Conservation (phyloP, 768 basidiomycete species). For the Termitomyces sp. region DNA sequence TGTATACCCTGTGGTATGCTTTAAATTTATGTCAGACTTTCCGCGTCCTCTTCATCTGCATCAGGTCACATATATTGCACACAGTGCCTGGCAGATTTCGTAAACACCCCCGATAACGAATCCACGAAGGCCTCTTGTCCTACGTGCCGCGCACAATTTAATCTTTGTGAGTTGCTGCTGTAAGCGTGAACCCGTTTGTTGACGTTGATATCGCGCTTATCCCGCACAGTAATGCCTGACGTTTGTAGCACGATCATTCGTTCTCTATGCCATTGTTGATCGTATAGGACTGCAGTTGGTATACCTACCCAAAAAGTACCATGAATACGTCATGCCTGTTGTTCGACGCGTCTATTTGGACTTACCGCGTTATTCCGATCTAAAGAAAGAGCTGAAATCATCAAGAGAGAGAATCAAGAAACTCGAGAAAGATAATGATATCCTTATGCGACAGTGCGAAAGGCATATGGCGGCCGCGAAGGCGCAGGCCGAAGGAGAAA, state of each 20-base stretch:
- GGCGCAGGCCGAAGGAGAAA: conserved; percentile 23
- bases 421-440: conserved; percentile 38
- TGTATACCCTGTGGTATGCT: conserved; percentile 59
- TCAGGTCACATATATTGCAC: conserved; percentile 66
- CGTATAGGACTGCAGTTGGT: conserved; percentile 13
- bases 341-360: conserved; percentile 53
- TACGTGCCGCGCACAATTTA: conserved; percentile 53
- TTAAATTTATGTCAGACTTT: background rate
- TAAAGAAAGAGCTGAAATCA: conserved; percentile 30
- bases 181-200: background rate
- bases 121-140: conserved; percentile 49
- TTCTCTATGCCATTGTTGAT: background rate
- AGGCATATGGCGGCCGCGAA: conserved; percentile 33
- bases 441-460: conserved; percentile 42
- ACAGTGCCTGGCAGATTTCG: conserved; percentile 45
- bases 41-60: conserved; percentile 5
- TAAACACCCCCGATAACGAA: conserved; percentile 31
- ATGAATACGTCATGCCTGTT: conserved; percentile 40
- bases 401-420: conserved; percentile 36
- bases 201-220: background rate
- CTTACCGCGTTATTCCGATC: conserved; percentile 18
- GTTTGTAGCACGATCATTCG: conserved; percentile 11
- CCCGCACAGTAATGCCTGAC: conserved; percentile 39
- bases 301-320: conserved; percentile 48
- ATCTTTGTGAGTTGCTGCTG: conserved; percentile 39